These are phyloP conservation scores for Aureobasidium pullulans DNA, from an alignment of 2,329 filamentous ascomycete genomes.

Conservation along the genomic window DNA sequence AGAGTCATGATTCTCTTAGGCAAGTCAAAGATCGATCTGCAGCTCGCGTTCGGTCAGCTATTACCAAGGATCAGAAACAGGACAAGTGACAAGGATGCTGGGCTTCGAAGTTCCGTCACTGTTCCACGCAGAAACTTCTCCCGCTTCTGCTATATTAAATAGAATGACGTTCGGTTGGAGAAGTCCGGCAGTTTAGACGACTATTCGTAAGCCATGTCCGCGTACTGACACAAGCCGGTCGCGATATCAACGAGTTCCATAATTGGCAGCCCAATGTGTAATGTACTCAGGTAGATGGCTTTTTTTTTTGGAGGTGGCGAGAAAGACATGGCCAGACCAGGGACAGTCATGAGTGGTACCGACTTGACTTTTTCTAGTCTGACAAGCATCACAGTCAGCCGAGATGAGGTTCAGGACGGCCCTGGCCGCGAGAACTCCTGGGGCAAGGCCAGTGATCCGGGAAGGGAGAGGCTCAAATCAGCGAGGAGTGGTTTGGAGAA, in stretches of 20 bases:
- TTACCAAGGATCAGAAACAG: slow-evolving; percentile 4
- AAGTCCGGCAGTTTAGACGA: not conserved
- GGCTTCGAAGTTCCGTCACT: not conserved
- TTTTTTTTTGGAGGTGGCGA: not conserved
- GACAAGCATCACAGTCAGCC: not conserved
- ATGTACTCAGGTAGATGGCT: slow-evolving; percentile 1
- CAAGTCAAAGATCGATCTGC: not conserved
- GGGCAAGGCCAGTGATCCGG: not conserved
- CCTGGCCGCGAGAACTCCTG: not conserved
- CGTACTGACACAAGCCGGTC: not conserved
- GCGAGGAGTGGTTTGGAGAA: not conserved
- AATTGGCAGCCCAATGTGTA: not conserved
- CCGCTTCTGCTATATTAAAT: slow-evolving; percentile 8
- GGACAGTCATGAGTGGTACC: not conserved
- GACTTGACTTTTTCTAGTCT: not conserved
- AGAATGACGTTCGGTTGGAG: slow-evolving; percentile 1
- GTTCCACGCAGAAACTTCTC: slow-evolving; percentile 11
- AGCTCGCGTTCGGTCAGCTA: not conserved
- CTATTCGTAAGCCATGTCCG: not conserved
- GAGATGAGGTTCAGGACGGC: slow-evolving; percentile 4
- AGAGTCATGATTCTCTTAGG: not conserved
- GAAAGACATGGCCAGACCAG: not conserved
- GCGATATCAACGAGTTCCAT: not conserved
- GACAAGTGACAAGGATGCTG: not conserved
- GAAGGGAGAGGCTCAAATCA: not conserved